Percentiles rank a stretch among this genome's conserved stretches.
phyloP scores from a whole-genome alignment of 768 basidiomycete genomes.

The Erythrobasidium yunnanense region DNA sequence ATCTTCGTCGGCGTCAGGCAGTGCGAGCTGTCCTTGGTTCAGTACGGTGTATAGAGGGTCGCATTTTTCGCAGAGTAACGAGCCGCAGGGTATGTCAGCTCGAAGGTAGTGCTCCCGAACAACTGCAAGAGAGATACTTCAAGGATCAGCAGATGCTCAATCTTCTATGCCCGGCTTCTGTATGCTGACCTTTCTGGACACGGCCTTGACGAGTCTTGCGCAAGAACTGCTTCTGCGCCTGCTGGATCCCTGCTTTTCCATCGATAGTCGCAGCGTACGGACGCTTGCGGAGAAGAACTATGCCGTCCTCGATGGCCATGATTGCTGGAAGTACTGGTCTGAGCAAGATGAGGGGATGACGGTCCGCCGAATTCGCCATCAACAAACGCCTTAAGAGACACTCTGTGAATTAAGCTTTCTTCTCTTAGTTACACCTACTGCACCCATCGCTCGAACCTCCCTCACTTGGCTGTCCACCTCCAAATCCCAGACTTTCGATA shows the following conservation, averaged over 20 bases:
- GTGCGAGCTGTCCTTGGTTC: constrained; percentile 43
- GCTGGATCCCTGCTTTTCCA: neutral
- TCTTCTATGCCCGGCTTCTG: neutral
- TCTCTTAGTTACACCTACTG: no score
- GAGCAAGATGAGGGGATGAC: no score
- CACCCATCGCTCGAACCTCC: no score
- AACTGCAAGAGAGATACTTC: constrained; percentile 44
- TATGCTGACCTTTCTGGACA: constrained; percentile 73
- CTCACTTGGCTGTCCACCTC: no score
- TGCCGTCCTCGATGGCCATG: constrained; percentile 17
- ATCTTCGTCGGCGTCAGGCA: constrained; percentile 55
- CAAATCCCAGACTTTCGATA: no score
- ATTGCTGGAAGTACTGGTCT: no score
- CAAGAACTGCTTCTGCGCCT: constrained; percentile 57
- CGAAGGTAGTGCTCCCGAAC: constrained; percentile 87
- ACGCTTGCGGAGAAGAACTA: constrained; percentile 3
- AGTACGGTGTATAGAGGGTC: constrained; percentile 36
- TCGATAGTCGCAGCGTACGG: neutral
- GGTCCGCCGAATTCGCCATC: no score
- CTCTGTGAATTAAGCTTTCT: no score
- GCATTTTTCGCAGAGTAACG: constrained; percentile 57
- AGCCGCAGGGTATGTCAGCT: constrained; percentile 83
- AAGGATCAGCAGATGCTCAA: neutral
- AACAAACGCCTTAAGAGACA: no score
- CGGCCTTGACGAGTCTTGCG: constrained; percentile 91